Percentiles rank a stretch among this genome's conserved stretches.
Evolutionary conservation across 192 early-diverging fungal genomes (phyloP).

Genomic region (Gaertneriomyces semiglobifer): DNA sequence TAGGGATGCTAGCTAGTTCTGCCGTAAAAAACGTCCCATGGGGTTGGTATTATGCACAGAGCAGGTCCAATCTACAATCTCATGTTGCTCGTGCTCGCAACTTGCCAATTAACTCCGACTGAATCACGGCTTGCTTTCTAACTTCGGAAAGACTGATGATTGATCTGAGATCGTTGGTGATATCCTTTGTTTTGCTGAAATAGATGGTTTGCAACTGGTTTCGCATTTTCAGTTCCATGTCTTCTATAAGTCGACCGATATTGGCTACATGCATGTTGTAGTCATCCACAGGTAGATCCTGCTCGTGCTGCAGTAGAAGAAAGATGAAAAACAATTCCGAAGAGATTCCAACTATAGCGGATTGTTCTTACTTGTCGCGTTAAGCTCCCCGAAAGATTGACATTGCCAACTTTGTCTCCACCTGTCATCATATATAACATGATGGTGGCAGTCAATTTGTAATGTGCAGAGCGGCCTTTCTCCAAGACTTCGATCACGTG

Average conservation of each 20-base stretch:
- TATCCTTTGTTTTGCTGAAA: constrained; percentile 96
- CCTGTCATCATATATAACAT: constrained; percentile 87
- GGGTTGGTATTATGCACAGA: too few species aligned
- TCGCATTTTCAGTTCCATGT: constrained; percentile 98
- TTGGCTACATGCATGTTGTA: constrained; percentile 80
- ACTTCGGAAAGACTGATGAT: constrained; percentile 70
- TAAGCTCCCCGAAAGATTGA: constrained; percentile 89
- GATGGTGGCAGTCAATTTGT: constrained; percentile 95
- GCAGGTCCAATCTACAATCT: neutral
- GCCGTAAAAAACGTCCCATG: too few species aligned
- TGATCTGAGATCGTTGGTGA: constrained; percentile 88
- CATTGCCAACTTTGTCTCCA: constrained; percentile 56
- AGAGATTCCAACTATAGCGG: neutral
- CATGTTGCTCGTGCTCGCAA: constrained; percentile 21
- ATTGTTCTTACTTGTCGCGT: constrained; percentile 73
- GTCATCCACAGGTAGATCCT: constrained; percentile 75
- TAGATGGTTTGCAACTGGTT: constrained; percentile 91
- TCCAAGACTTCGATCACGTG: constrained; percentile 92
- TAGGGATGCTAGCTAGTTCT: too few species aligned
- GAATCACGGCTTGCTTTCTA: constrained; percentile 72
- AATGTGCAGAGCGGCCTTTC: constrained; percentile 79
- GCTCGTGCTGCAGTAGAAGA: constrained; percentile 61
- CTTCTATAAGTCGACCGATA: constrained; percentile 95
- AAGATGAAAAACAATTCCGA: neutral
- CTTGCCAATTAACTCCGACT: constrained; percentile 60